Evolutionary conservation across 2,329 filamentous ascomycete genomes (phyloP).

Genomic region (Talaromyces sp.): DNA sequence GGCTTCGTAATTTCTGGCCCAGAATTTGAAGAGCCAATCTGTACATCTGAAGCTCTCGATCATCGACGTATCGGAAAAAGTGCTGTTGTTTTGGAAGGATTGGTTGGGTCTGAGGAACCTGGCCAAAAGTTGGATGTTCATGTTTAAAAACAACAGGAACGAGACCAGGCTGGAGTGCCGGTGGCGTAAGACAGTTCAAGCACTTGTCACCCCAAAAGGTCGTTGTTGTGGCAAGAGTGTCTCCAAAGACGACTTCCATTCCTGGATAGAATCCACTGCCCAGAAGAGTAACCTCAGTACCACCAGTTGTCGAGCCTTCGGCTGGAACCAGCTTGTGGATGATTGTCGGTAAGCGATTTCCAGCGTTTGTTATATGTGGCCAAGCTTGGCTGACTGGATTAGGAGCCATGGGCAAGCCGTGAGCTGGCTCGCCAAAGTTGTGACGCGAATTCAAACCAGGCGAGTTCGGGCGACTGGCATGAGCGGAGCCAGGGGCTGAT

Average conservation of each 20-base stretch:
- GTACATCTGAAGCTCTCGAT: slow-evolving; percentile 44
- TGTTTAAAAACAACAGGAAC: slow-evolving; percentile 68
- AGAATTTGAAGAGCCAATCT: slow-evolving; percentile 40
- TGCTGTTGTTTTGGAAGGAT: slow-evolving; percentile 45
- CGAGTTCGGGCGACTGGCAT: slow-evolving; percentile 73
- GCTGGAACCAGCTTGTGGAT: slow-evolving; percentile 80
- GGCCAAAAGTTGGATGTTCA: slow-evolving; percentile 44
- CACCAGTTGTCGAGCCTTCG: slow-evolving; percentile 75
- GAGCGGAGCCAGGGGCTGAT: slow-evolving; percentile 66
- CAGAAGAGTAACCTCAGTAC: slow-evolving; percentile 80
- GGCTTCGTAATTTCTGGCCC: slow-evolving; percentile 42
- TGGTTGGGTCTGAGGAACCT: slow-evolving; percentile 38
- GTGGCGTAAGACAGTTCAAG: slow-evolving; percentile 73
- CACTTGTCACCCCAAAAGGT: slow-evolving; percentile 76
- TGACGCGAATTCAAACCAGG: slow-evolving; percentile 36
- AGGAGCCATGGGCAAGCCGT: slow-evolving; percentile 31
- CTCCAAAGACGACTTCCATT: slow-evolving; percentile 81
- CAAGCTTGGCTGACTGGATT: slow-evolving; percentile 48
- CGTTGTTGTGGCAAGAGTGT: slow-evolving; percentile 62
- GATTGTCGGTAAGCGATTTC: slow-evolving; percentile 52
- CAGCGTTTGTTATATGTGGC: slow-evolving; percentile 47
- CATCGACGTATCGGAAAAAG: slow-evolving; percentile 64
- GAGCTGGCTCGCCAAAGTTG: slow-evolving; percentile 34
- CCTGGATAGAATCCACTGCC: slow-evolving; percentile 75
- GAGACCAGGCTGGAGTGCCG: slow-evolving; percentile 59